Conservation (phyloP, 306 rosid genomes). For the Astragalus glycyphyllos region DNA sequence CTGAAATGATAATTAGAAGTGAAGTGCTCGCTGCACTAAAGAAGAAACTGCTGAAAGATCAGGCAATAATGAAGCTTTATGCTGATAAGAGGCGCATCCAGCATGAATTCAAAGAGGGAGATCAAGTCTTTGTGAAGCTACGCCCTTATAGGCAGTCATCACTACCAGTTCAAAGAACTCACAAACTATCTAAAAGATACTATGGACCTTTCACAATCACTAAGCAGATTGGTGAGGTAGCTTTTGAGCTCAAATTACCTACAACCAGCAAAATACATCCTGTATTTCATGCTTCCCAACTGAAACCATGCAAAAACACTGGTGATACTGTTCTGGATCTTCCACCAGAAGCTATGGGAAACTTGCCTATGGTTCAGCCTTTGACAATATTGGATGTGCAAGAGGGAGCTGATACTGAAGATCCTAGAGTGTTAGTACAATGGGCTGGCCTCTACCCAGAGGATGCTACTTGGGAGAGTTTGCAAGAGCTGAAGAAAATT, state of each 20-base stretch:
- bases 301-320: background rate
- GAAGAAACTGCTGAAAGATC: background rate
- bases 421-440: too few relatives aligned
- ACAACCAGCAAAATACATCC: background rate
- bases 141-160: background rate
- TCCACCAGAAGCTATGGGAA: too few relatives aligned
- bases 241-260: background rate
- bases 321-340: too few relatives aligned
- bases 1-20: too few relatives aligned
- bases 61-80: background rate
- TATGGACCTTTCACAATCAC: background rate
- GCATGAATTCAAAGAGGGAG: background rate
- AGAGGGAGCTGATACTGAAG: too few relatives aligned
- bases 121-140: background rate
- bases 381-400: too few relatives aligned
- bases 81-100: background rate
- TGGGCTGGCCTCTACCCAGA: too few relatives aligned
- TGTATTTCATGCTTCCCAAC: background rate
- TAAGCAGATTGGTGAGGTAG: background rate
- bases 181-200: background rate
- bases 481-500: too few relatives aligned
- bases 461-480: too few relatives aligned
- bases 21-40: background rate
- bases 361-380: too few relatives aligned
- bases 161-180: fast-evolving